Percentiles rank a stretch among this genome's conserved stretches.
Evolutionary conservation across 441 rosid species (phyloP).

Genomic region (Populus hybrid): DNA sequence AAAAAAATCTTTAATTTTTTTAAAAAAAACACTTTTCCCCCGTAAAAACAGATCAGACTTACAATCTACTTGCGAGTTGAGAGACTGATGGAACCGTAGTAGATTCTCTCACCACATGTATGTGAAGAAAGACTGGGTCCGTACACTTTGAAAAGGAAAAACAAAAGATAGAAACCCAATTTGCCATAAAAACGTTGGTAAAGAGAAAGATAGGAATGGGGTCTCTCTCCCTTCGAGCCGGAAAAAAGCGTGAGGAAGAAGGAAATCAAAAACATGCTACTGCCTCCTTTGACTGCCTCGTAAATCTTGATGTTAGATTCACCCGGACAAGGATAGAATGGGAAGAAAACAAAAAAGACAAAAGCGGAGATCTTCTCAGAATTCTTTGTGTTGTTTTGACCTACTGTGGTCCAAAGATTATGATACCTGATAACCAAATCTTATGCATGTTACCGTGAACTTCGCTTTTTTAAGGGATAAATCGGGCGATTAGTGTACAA

Average conservation of each 20-base stretch:
- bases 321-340: neutral
- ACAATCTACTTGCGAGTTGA: neutral
- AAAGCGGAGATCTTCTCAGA: conserved; percentile 25
- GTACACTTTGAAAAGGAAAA: conserved; percentile 9
- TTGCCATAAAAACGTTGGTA: conserved; percentile 10
- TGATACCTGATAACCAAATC: neutral
- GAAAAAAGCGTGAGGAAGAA: conserved; percentile 11
- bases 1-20: too few species aligned
- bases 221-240: neutral
- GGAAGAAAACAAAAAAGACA: conserved; percentile 14
- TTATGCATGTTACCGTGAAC: neutral
- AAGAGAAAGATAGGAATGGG: conserved; percentile 16
- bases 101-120: conserved; percentile 16
- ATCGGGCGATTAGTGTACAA: too few species aligned
- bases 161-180: conserved; percentile 8
- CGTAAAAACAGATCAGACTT: too few species aligned
- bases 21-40: too few species aligned
- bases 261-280: conserved; percentile 1
- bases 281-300: conserved; percentile 40
- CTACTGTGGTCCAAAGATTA: conserved; percentile 7
- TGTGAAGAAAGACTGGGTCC: neutral
- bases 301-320: conserved; percentile 27
- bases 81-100: neutral
- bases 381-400: conserved; percentile 25
- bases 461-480: neutral